phyloP scores from a whole-genome alignment of 2,329 filamentous ascomycete species.

The Aspergillus phoenicis region DNA sequence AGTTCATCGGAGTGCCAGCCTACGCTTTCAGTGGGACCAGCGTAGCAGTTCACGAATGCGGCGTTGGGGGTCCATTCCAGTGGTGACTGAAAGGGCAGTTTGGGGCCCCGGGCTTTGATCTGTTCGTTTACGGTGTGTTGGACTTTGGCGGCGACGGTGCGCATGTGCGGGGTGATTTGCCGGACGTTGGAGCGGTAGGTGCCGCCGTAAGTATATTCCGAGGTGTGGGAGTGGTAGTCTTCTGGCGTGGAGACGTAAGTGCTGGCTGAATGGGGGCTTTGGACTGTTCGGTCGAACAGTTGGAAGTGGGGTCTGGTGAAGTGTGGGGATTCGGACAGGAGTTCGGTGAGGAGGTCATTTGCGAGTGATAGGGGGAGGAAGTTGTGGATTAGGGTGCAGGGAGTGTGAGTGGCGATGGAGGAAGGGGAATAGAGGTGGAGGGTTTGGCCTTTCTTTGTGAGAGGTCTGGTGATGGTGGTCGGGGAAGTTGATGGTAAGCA shows the following conservation, averaged over 20 bases:
- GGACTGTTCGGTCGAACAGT: constrained; percentile 83
- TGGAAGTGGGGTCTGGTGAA: constrained; percentile 77
- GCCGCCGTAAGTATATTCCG: constrained; percentile 86
- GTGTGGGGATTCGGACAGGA: constrained; percentile 71
- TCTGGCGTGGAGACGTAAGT: constrained; percentile 79
- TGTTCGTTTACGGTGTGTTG: constrained; percentile 75
- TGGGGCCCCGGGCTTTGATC: constrained; percentile 70
- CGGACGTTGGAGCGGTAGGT: constrained; percentile 73
- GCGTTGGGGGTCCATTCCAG: constrained; percentile 80
- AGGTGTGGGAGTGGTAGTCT: constrained; percentile 70
- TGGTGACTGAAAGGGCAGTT: constrained; percentile 76
- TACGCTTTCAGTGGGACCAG: constrained; percentile 76
- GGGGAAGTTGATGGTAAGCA: constrained; percentile 60
- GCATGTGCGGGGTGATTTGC: constrained; percentile 72
- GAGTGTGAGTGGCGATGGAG: constrained; percentile 80
- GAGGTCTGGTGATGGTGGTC: constrained; percentile 33
- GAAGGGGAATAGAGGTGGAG: constrained; percentile 79
- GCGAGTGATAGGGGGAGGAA: constrained; percentile 76
- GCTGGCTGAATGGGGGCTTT: constrained; percentile 78
- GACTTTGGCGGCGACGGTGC: constrained; percentile 68
- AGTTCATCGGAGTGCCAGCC: constrained; percentile 93
- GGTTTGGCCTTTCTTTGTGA: constrained; percentile 78
- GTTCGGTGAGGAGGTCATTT: constrained; percentile 71
- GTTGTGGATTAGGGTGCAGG: constrained; percentile 90
- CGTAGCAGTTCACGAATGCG: constrained; percentile 93